Evolutionary conservation across 2,329 filamentous ascomycete species (phyloP).

Genomic region (Emergomyces pasteurianus): DNA sequence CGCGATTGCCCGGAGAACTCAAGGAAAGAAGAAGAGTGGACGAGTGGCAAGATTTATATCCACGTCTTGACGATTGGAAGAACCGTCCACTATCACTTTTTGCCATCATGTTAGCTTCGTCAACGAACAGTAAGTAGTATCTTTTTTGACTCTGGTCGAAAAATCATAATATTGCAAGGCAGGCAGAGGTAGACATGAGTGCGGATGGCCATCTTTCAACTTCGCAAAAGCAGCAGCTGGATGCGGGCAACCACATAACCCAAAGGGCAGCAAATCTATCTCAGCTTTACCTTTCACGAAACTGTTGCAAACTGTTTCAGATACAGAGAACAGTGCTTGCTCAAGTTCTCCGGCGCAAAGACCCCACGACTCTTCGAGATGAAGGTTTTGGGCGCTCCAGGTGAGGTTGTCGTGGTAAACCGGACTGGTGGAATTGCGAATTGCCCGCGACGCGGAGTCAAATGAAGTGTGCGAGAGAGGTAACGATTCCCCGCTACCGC

Average conservation of each 20-base stretch:
- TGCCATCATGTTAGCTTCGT: conserved; percentile 22
- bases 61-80: conserved; percentile 9
- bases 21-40: conserved; percentile 6
- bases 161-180: conserved; percentile 1
- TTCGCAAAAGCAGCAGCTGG: conserved; percentile 4
- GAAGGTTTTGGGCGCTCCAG: conserved; percentile 8
- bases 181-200: conserved; percentile 9
- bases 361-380: conserved; percentile 14
- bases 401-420: conserved; percentile 24
- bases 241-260: conserved; percentile 10
- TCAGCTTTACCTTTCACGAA: conserved; percentile 28
- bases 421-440: conserved; percentile 32
- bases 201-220: conserved; percentile 7
- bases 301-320: neutral
- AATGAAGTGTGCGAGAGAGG: conserved; percentile 17
- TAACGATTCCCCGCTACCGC: conserved; percentile 1
- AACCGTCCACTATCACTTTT: conserved; percentile 21
- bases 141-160: conserved; percentile 2
- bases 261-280: conserved; percentile 15
- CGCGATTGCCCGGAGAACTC: neutral
- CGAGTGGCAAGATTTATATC: conserved; percentile 14
- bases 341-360: conserved; percentile 11
- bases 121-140: conserved; percentile 9
- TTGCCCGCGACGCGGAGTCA: conserved; percentile 23
- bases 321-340: neutral